Conservation (phyloP, 495 filamentous ascomycete species). For the Penicillium ucsense region DNA sequence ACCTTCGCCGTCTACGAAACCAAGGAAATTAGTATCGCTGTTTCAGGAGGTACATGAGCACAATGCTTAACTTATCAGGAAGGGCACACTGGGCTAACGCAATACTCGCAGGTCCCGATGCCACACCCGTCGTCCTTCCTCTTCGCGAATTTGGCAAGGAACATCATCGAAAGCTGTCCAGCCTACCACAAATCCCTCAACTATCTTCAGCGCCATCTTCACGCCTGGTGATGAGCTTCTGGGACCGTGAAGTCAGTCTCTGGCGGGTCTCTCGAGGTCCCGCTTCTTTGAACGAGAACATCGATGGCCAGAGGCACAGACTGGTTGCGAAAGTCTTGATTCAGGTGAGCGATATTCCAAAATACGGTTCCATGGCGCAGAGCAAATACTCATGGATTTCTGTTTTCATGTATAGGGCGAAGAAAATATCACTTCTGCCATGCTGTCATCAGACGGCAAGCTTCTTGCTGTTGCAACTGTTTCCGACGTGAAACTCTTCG, state of each 20-base stretch:
- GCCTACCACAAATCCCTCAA: conserved; percentile 66
- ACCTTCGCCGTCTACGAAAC: conserved; percentile 86
- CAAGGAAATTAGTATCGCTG: conserved; percentile 70
- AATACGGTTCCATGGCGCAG: too few relatives aligned
- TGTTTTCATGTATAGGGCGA: conserved; percentile 47
- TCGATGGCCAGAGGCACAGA: conserved; percentile 39
- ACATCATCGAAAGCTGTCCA: conserved; percentile 65
- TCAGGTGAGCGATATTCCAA: conserved; percentile 24
- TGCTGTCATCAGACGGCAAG: conserved; percentile 62
- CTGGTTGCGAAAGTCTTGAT: conserved; percentile 64
- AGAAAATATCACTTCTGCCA: conserved; percentile 75
- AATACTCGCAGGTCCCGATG: conserved; percentile 60
- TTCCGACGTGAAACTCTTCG: conserved; percentile 70
- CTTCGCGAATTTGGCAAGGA: conserved; percentile 73
- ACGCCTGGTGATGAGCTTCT: conserved; percentile 80
- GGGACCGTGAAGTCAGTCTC: conserved; percentile 78
- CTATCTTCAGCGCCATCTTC: conserved; percentile 59
- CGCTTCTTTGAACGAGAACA: conserved; percentile 31
- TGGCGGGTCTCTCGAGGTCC: conserved; percentile 54
- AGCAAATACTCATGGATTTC: conserved; percentile 1
- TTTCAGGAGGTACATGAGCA: conserved; percentile 69
- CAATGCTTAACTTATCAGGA: background rate
- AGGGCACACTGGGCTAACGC: conserved; percentile 19
- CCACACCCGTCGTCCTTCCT: conserved; percentile 69
- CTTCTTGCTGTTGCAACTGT: conserved; percentile 69